These are phyloP conservation scores for Colletotrichum somersetense DNA, from an alignment of 2,329 filamentous ascomycete species.

Conservation along the genomic window DNA sequence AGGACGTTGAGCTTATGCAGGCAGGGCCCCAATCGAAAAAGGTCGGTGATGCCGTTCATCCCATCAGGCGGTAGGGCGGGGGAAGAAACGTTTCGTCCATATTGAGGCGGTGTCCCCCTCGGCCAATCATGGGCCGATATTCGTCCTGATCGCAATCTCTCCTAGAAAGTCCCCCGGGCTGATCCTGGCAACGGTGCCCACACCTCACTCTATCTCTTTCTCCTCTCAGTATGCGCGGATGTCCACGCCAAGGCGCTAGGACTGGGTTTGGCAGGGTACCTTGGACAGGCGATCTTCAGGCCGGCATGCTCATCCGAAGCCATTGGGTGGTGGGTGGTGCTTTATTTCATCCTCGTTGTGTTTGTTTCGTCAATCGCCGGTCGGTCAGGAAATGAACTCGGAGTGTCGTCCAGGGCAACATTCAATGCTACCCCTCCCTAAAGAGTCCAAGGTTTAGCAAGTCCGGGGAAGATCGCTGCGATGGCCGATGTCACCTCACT, in stretches of 20 bases:
- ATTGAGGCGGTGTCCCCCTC: constrained; percentile 8
- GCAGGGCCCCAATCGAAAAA: no score
- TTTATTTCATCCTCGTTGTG: not conserved
- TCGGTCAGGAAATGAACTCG: not conserved
- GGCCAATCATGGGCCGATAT: constrained; percentile 23
- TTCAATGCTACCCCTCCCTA: not conserved
- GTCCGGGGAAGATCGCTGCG: constrained; percentile 28
- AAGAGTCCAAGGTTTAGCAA: not conserved
- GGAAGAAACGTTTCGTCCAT: constrained; percentile 34
- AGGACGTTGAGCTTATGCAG: not conserved
- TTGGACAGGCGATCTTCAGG: constrained; percentile 9
- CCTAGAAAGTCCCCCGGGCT: constrained; percentile 17
- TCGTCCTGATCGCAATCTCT: constrained; percentile 35
- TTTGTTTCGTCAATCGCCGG: not conserved
- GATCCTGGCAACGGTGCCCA: not conserved
- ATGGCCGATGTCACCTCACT: constrained; percentile 28
- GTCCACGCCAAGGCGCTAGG: constrained; percentile 14
- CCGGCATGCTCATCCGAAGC: not conserved
- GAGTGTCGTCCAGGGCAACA: not conserved
- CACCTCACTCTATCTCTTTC: not conserved
- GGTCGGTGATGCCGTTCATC: constrained; percentile 35
- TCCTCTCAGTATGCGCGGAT: not conserved
- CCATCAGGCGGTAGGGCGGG: constrained; percentile 8
- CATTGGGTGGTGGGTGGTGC: not conserved
- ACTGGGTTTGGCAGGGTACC: not conserved